Evolutionary conservation across 2,329 filamentous ascomycete species (phyloP), one percentile per base, ranked within the genome.

Genomic region (Calonectria hongkongensis): DNA sequence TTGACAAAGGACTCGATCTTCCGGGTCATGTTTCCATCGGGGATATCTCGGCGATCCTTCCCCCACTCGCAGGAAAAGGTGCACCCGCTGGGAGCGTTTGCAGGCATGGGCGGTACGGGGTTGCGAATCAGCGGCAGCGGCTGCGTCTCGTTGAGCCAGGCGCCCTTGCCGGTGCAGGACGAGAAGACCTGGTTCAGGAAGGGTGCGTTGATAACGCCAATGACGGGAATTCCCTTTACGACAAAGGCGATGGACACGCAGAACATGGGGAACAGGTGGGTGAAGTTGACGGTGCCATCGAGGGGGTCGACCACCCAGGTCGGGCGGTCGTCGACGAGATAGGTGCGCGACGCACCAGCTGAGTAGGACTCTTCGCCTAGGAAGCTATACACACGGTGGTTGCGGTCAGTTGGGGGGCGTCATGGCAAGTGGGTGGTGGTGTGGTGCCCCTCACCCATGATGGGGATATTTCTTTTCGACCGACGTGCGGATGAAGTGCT

Each of bases 231-330:
- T 8, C 89, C 87, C 21, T 88, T 83, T 68, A 94, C 80, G 28
- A 93, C 86, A 79, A 95, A 92, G 62, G 88, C 93, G 79, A 95
- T 95, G 43, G 92, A 94, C 51, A 95, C 92, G 82, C 94, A 95
- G 84, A 94, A 95, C 92, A 95, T 94, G 71, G 93, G 93, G 80
- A 94, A 95, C 7, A 94, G 88, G 82, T 95, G 94, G 36, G 93
- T 94, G 84, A 94, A 95, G 86, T 95, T 95, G 72, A 95, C 93
- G 3, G 94, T 95, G 86, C 93, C 93, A 79, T 95, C 94, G 33
- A 95, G 88, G 12, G 94, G 94, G 82, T 96, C 94, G 48, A 95
- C 89, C 79, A 92, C 91, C 94, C 94, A 95, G 39, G 94, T 95
- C 51, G 93, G 93, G 0, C 84, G 78, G 47, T 89, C 81, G 56